Evolutionary conservation across 2,329 filamentous ascomycete genomes (phyloP).

Genomic region (Scedosporium dehoogii): DNA sequence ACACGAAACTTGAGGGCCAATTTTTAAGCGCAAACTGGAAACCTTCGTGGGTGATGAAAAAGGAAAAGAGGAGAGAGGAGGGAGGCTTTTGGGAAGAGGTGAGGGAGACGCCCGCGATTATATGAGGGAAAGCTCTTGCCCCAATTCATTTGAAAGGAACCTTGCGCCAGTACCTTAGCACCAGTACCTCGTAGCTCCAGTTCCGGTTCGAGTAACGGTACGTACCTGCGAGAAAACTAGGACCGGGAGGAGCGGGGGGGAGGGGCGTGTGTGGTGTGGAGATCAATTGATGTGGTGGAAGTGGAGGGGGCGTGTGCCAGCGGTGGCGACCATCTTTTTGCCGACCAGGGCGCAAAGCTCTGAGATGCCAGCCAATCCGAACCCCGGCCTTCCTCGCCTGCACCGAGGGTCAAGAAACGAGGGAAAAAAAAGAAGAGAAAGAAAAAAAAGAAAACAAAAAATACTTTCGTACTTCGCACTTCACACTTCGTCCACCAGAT

Average conservation of each 20-base stretch:
- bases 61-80: slow-evolving; percentile 19
- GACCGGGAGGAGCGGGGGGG: slow-evolving; percentile 8
- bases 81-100: neutral
- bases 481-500: neutral
- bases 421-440: neutral
- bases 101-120: slow-evolving; percentile 5
- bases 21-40: slow-evolving; percentile 17
- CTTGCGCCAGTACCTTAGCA: neutral
- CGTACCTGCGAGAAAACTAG: slow-evolving; percentile 1
- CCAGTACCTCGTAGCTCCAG: slow-evolving; percentile 4
- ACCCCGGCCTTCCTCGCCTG: neutral
- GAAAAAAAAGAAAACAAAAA: neutral
- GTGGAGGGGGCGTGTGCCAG: neutral
- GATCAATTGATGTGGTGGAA: neutral
- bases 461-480: too few relatives aligned
- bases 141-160: neutral
- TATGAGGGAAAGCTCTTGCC: slow-evolving; percentile 3
- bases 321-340: slow-evolving; percentile 1
- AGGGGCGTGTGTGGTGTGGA: slow-evolving; percentile 6
- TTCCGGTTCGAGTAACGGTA: slow-evolving; percentile 1
- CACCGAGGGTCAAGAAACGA: neutral
- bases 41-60: slow-evolving; percentile 40
- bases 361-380: neutral
- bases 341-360: neutral
- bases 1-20: slow-evolving; percentile 35